phyloP scores from a whole-genome alignment of 176 grass and related monocot species.

The Urochloa ruziziensis region DNA sequence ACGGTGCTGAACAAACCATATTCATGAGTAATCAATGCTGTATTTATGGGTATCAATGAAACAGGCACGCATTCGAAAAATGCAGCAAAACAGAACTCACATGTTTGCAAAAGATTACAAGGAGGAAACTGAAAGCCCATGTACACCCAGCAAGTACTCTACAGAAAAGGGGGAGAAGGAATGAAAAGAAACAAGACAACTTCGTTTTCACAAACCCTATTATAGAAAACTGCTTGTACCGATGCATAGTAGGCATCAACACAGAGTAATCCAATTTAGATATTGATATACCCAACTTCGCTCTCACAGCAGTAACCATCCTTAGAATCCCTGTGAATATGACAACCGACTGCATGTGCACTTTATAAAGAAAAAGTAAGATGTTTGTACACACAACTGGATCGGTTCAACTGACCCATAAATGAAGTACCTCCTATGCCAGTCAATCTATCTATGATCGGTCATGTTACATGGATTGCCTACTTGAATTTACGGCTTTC shows the following conservation, averaged over 20 bases:
- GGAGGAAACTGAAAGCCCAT: background rate
- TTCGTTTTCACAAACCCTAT: constrained; percentile 8
- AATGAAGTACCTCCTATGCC: background rate
- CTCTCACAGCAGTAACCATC: background rate
- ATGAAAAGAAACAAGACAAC: background rate
- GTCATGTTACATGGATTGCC: background rate
- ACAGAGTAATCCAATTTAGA: background rate
- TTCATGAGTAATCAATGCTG: constrained; percentile 7
- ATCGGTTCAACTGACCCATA: background rate
- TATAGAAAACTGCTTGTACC: background rate
- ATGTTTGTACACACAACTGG: background rate
- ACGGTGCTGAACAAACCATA: background rate
- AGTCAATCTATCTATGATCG: background rate
- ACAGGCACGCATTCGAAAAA: background rate
- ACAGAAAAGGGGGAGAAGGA: background rate
- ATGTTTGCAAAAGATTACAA: background rate
- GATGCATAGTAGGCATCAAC: background rate
- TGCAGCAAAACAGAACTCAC: background rate
- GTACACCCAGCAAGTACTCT: background rate
- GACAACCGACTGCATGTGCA: background rate
- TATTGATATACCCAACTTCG: background rate
- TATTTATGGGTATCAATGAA: background rate
- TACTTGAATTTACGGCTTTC: background rate
- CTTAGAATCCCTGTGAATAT: background rate
- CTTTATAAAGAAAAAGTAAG: background rate